Conservation (phyloP, 176 grass and related monocot genomes). For the bread wheat (Triticum aestivum) region DNA sequence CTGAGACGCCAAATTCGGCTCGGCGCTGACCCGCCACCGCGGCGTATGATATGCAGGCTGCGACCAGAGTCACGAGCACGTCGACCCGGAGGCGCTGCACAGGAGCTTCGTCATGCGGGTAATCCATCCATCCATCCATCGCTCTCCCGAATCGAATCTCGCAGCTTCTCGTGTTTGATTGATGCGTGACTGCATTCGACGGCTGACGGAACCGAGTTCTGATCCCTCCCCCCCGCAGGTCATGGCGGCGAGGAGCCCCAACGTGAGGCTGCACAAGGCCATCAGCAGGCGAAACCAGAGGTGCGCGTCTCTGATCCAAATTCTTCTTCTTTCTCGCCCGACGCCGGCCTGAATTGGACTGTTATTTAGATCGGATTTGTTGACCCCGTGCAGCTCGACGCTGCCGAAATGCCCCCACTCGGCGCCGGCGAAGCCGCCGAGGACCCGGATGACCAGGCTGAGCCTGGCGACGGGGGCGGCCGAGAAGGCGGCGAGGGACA, state of each 20-base stretch:
- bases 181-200: background rate
- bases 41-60: slow-evolving; percentile 45
- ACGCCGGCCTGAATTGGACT: background rate
- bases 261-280: slow-evolving; percentile 56
- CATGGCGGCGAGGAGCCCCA: slow-evolving; percentile 92
- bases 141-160: too few species aligned
- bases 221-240: slow-evolving; percentile 40
- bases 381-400: slow-evolving; percentile 46
- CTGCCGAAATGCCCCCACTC: slow-evolving; percentile 66
- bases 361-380: background rate
- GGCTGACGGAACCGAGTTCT: background rate
- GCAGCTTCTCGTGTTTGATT: background rate
- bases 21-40: background rate
- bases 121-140: slow-evolving; percentile 33
- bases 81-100: slow-evolving; percentile 71
- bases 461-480: slow-evolving; percentile 48
- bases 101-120: slow-evolving; percentile 79
- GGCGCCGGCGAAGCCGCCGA: slow-evolving; percentile 61
- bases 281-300: slow-evolving; percentile 34
- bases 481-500: slow-evolving; percentile 40
- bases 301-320: background rate
- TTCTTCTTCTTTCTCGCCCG: background rate
- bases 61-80: slow-evolving; percentile 81
- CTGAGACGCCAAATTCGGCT: background rate
- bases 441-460: slow-evolving; percentile 55